Base-by-base conservation (phyloP, 78 protist genomes). In the Isochrysis galbana region DNA sequence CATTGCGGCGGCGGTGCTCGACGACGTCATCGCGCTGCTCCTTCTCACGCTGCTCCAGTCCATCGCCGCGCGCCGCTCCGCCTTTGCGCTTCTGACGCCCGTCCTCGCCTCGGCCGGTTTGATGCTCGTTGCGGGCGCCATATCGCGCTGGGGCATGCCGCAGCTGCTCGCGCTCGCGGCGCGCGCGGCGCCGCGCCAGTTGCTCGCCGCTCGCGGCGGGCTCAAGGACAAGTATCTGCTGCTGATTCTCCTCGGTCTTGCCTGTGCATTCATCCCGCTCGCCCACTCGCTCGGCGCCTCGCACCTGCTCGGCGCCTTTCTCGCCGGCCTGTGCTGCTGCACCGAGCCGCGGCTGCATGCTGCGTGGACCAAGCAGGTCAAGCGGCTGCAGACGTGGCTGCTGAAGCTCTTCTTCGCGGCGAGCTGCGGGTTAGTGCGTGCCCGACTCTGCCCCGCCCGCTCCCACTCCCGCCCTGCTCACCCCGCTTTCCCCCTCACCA, bases 301-400 rank as follows among this genome's bases (percentile, higher is more conserved):
- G 5, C 86, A 38, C 34, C 47, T 77, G n/a, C 86, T 77, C 34
- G 86, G 86, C 46, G 86, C 86, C 47, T 77, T 77, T 38, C 86
- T 77, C 47, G 46, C 86, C 48, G 86, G 86, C 34, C 32, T 77
- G 10, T 38, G 10, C 86, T 77, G 23, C n/a, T 38, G 42, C 42
- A 23, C 86, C 42, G n/a, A 11, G 17, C 48, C 2, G n/a, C 29
- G 47, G 39, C 39, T 2, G n/a, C 86, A 36, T 46, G 48, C 3
- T n/a, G 26, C 45, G 48, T 80, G 88, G 88, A 5, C 1, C 55
- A 0, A 1, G 55, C 88, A 80, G 88, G 54, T 42, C 41, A 80
- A 80, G 55, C 88, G 88, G 26, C 34, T 80, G 19, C 25, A 5
- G 48, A 7, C 5, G 54, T 80, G 88, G 88, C 88, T 80, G 19